These are phyloP conservation scores for Leccinum pellstonianum DNA, from an alignment of 768 basidiomycete species.

Conservation along the genomic window DNA sequence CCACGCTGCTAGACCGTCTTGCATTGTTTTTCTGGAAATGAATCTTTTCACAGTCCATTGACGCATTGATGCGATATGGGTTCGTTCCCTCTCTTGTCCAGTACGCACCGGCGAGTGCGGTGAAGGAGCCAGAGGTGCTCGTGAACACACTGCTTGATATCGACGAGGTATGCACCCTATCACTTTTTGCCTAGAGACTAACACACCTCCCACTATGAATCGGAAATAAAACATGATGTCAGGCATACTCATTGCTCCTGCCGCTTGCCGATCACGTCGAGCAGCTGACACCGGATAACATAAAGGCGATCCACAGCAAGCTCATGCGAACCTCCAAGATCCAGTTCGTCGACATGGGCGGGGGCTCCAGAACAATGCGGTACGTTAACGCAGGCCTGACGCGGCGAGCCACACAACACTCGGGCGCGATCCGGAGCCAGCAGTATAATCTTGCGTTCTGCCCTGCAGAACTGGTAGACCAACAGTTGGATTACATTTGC, in stretches of 20 bases:
- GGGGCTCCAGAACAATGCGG: conserved; percentile 12
- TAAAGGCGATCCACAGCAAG: conserved; percentile 31
- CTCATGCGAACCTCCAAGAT: conserved; percentile 34
- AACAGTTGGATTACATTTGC: conserved; percentile 35
- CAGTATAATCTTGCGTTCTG: conserved; percentile 36
- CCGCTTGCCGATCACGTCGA: conserved; percentile 26
- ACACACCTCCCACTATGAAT: neutral
- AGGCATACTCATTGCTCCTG: conserved; percentile 29
- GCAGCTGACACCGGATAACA: conserved; percentile 26
- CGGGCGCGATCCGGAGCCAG: conserved; percentile 31
- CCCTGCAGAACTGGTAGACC: conserved; percentile 30
- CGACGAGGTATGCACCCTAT: conserved; percentile 22
- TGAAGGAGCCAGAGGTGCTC: conserved; percentile 25
- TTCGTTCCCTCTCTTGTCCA: conserved; percentile 25
- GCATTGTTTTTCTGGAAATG: neutral
- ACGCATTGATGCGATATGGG: conserved; percentile 28
- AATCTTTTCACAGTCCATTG: conserved; percentile 22
- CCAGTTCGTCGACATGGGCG: conserved; percentile 19
- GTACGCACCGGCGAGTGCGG: conserved; percentile 23
- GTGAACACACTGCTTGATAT: conserved; percentile 23
- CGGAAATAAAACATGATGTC: neutral
- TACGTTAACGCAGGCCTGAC: conserved; percentile 33
- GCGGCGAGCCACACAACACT: conserved; percentile 28
- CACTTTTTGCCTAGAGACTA: neutral
- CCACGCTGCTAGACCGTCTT: neutral